Conservation (phyloP, 2,329 filamentous ascomycete genomes). For the Tolypocladium ophioglossoides region DNA sequence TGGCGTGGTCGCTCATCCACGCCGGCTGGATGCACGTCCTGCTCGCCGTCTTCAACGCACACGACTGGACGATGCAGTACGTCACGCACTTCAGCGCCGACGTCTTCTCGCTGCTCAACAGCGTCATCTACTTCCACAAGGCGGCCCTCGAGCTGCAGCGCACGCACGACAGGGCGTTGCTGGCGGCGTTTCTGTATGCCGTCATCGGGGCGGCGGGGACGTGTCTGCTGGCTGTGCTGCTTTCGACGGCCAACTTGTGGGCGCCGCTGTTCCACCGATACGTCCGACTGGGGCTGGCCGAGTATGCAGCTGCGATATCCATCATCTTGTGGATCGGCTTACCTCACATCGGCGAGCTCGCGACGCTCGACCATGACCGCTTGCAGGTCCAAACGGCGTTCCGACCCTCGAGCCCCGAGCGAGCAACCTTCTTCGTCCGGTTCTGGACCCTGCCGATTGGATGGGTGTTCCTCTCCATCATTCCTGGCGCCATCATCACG, state of each 20-base stretch:
- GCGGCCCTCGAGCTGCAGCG: slow-evolving; percentile 53
- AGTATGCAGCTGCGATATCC: slow-evolving; percentile 56
- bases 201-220: slow-evolving; percentile 54
- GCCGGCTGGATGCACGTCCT: slow-evolving; percentile 55
- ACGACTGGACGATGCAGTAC: slow-evolving; percentile 62
- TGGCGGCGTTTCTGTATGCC: slow-evolving; percentile 54
- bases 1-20: slow-evolving; percentile 58
- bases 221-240: slow-evolving; percentile 48
- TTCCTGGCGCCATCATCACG: slow-evolving; percentile 53
- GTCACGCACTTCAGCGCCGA: slow-evolving; percentile 57
- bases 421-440: slow-evolving; percentile 46
- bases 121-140: slow-evolving; percentile 60
- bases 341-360: slow-evolving; percentile 50
- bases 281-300: slow-evolving; percentile 47
- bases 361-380: slow-evolving; percentile 44
- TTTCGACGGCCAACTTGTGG: slow-evolving; percentile 53
- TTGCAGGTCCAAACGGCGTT: slow-evolving; percentile 46
- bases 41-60: slow-evolving; percentile 54
- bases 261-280: slow-evolving; percentile 50
- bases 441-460: slow-evolving; percentile 50
- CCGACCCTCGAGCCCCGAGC: slow-evolving; percentile 43
- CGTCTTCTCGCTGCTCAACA: slow-evolving; percentile 56
- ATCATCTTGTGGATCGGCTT: slow-evolving; percentile 56
- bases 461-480: slow-evolving; percentile 52
- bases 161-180: slow-evolving; percentile 42